Evolutionary conservation across 352 stramenopile genomes (phyloP).

Genomic region (Globisporangium carolinianum): DNA sequence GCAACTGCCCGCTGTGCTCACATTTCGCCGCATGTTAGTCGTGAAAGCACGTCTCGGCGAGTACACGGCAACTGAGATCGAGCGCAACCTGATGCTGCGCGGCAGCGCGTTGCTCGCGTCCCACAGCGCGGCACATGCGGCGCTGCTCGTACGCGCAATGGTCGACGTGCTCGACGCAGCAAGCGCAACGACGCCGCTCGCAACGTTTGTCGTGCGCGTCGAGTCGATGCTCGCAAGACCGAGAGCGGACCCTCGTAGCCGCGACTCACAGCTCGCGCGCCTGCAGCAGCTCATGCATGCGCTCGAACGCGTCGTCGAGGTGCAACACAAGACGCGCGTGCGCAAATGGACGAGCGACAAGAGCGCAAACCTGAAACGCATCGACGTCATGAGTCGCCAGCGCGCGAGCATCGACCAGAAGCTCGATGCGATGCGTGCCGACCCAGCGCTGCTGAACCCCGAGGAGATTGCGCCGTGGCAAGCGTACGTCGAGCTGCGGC

Average conservation of each 20-base stretch:
- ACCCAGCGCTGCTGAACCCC: constrained; percentile 26
- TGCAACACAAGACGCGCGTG: constrained; percentile 32
- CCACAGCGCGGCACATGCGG: constrained; percentile 32
- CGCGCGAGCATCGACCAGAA: constrained; percentile 49
- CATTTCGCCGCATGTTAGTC: constrained; percentile 39
- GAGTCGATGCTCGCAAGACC: constrained; percentile 24
- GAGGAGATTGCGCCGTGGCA: constrained; percentile 44
- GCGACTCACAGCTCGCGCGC: constrained; percentile 22
- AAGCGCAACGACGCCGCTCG: constrained; percentile 26
- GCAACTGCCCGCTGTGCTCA: constrained; percentile 39
- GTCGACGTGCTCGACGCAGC: constrained; percentile 45
- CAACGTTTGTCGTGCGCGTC: constrained; percentile 43
- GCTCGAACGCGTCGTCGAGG: constrained; percentile 36
- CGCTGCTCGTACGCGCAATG: constrained; percentile 41
- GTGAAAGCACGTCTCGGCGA: constrained; percentile 46
- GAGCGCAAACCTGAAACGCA: constrained; percentile 47
- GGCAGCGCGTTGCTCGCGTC: constrained; percentile 25
- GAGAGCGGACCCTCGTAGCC: no score
- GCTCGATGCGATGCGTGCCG: constrained; percentile 50
- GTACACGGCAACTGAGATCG: constrained; percentile 49
- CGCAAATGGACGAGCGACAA: constrained; percentile 55
- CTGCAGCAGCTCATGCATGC: constrained; percentile 48
- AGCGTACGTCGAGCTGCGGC: constrained; percentile 68
- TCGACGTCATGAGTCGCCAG: constrained; percentile 59
- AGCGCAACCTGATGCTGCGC: constrained; percentile 39